Evolutionary conservation across 2,329 filamentous ascomycete species (phyloP), one percentile per base, ranked within the genome.

Genomic region (Arthrinium phaeospermum): DNA sequence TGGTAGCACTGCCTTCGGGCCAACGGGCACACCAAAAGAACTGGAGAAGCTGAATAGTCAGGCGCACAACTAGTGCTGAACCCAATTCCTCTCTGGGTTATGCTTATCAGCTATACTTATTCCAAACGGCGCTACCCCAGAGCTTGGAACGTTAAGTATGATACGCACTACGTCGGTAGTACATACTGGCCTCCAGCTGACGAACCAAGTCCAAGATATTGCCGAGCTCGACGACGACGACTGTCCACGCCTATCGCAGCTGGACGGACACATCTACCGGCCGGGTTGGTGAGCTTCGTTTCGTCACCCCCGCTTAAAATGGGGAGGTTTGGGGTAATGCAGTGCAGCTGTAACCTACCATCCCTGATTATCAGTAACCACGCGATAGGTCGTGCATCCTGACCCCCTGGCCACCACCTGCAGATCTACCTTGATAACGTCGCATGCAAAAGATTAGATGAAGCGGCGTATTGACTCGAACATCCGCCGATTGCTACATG

Each of bases 391-490:
- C 46, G 16, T 34, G 30, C 51, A 57, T 19, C 5, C 30, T 6
- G 14, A 12, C 27, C 53, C 53, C 53, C 30, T 22, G 27, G 53
- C 27, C 6, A 22, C 8, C 10, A 41, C 2, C 27, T 34, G 53
- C 53, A 12, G 30, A 61, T 61, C 30, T 8, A 8, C 27, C 30
- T 22, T 34, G 53, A 61, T 61, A 61, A 37, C 53, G 53, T 61
- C 53, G 53, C 53, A 61, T 61, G 53, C 16, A 30, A 61, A 57
- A 57, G 51, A 57, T 57, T 57, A 22, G 51, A 57, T 57, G 51
- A 57, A 22, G 24, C 53, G 22, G 1, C 13, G 30, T 30, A 19
- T 61, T 37, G 53, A 61, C 53, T 61, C 53, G 53, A 22, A 19
- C 51, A 8, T 27, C 13, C 24, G 0, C 19, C 16, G 4, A 14